Percentiles rank a stretch among this genome's conserved stretches.
phyloP scores from a whole-genome alignment of 1,139 yeast genomes.

The Suhomyces maxii region DNA sequence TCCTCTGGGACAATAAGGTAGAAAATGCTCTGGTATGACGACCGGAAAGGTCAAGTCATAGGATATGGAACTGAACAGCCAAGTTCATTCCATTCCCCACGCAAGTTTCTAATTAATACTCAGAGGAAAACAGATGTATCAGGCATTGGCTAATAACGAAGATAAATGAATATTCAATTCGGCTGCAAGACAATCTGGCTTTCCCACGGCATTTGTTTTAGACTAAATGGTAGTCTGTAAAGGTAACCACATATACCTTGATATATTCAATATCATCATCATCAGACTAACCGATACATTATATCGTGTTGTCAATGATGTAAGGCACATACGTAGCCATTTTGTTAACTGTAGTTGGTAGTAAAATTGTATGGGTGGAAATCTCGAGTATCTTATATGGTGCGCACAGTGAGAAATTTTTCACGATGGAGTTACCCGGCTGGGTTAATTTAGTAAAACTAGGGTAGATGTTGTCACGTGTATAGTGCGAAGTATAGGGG shows the following conservation, averaged over 20 bases:
- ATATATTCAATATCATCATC: constrained; percentile 9
- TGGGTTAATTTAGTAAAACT: not conserved
- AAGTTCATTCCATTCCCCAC: constrained; percentile 44
- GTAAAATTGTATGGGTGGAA: constrained; percentile 1
- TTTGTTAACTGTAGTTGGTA: constrained; percentile 12
- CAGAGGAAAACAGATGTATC: constrained; percentile 54
- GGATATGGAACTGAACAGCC: constrained; percentile 48
- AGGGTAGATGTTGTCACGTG: constrained; percentile 1
- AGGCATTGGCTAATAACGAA: constrained; percentile 43
- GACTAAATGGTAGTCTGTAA: not conserved
- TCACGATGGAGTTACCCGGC: constrained; percentile 10
- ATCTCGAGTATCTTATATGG: constrained; percentile 4
- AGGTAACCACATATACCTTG: constrained; percentile 1
- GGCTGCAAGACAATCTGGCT: constrained; percentile 49
- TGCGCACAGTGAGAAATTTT: constrained; percentile 16
- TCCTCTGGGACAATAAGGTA: constrained; percentile 18
- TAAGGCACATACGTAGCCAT: constrained; percentile 22
- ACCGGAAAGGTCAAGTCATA: constrained; percentile 25
- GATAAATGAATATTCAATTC: constrained; percentile 25
- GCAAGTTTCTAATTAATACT: constrained; percentile 22
- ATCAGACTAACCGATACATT: constrained; percentile 9
- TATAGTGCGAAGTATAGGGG: not conserved
- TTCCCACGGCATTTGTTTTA: constrained; percentile 37
- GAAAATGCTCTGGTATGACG: constrained; percentile 7
- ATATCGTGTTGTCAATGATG: constrained; percentile 10